A percentile compares a stretch with the other conserved stretches of the same genome.
phyloP scores from a whole-genome alignment of 345 rosid species.

The Gossypium sturtianum region DNA sequence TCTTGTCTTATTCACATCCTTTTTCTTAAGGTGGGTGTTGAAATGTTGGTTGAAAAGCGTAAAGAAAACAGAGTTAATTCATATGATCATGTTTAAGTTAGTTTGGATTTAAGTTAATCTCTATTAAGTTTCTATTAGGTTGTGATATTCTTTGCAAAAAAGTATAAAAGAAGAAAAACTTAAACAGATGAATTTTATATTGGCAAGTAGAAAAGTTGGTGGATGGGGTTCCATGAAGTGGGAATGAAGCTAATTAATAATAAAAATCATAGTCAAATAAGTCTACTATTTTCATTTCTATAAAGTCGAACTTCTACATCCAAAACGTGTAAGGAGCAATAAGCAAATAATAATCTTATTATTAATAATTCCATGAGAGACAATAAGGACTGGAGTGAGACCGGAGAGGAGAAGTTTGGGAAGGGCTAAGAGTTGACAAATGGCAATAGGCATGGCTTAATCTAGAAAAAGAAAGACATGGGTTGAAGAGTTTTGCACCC shows the following conservation, averaged over 20 bases:
- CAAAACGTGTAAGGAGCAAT: neutral
- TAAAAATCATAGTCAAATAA: neutral
- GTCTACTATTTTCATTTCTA: neutral
- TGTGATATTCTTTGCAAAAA: neutral
- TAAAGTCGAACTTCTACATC: neutral
- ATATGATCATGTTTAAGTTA: neutral
- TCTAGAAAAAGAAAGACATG: neutral
- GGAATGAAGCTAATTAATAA: neutral
- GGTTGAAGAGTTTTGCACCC: neutral
- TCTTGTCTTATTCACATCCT: neutral
- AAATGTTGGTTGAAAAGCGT: neutral
- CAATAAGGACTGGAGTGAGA: neutral
- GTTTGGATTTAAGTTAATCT: too few species aligned
- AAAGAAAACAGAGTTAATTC: neutral
- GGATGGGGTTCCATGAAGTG: conserved; percentile 6
- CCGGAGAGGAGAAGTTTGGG: neutral
- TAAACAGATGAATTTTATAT: neutral
- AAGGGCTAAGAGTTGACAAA: neutral
- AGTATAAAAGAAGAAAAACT: neutral
- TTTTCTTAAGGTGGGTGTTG: neutral
- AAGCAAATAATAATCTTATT: neutral
- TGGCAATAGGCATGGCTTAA: neutral
- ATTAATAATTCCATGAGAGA: neutral
- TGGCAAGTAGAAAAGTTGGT: neutral
- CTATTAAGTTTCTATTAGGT: too few species aligned